A percentile compares a stretch with the other conserved stretches of the same genome.
Conservation (phyloP, 208 protist genomes). For the Crithidia sp. region DNA sequence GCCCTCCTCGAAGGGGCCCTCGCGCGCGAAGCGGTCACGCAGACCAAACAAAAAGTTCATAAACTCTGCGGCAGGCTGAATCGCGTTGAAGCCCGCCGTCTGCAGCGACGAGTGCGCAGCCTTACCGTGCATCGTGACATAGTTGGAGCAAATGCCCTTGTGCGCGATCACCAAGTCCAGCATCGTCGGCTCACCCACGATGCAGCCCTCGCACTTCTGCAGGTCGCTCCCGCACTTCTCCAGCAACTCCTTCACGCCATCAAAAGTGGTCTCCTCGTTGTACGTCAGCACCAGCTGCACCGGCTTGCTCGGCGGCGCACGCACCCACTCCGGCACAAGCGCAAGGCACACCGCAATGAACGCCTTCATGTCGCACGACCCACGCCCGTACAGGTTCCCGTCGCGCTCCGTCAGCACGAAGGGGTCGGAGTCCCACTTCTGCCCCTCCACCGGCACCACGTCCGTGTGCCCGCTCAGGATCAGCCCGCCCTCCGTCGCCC, state of each 20-base stretch:
- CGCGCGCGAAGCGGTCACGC: constrained; percentile 43
- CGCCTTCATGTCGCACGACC: constrained; percentile 78
- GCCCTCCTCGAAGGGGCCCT: constrained; percentile 46
- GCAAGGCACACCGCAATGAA: constrained; percentile 67
- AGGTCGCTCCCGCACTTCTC: constrained; percentile 26
- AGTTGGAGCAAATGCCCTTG: constrained; percentile 45
- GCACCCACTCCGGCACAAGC: constrained; percentile 45
- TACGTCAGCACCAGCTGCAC: constrained; percentile 66
- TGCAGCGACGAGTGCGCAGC: constrained; percentile 62
- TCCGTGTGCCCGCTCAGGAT: constrained; percentile 77
- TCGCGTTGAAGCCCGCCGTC: constrained; percentile 44
- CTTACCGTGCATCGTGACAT: constrained; percentile 45
- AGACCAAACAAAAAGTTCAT: constrained; percentile 43
- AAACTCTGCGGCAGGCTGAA: constrained; percentile 38
- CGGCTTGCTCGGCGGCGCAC: constrained; percentile 54
- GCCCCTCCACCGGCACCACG: constrained; percentile 73
- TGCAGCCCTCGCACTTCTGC: constrained; percentile 53
- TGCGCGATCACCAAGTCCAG: constrained; percentile 56
- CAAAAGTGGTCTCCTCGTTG: constrained; percentile 56
- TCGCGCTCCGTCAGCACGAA: constrained; percentile 65
- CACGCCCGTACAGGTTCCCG: constrained; percentile 70
- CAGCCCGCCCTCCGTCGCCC: constrained; percentile 57
- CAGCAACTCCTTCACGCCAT: constrained; percentile 38
- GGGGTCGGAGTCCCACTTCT: constrained; percentile 71
- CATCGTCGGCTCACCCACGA: constrained; percentile 63